Evolutionary conservation across 768 basidiomycete genomes (phyloP), one percentile per base, ranked within the genome.

Genomic region (Naganishia antarctica): DNA sequence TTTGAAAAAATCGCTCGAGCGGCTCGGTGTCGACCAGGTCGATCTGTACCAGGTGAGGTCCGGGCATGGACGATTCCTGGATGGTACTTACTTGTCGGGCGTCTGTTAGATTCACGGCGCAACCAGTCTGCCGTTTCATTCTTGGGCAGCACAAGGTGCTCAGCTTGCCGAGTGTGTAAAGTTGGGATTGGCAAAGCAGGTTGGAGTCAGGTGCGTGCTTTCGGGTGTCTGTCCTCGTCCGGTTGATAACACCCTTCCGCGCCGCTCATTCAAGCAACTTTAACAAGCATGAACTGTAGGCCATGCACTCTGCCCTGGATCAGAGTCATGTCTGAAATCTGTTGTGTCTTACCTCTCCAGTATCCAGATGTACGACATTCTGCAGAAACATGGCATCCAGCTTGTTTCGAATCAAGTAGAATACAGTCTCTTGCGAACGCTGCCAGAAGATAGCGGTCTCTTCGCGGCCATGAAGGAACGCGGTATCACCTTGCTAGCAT

Each of bases 401-500:
- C 70, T 78, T 31, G 74, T 75, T 11, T 74, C 72, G 9, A 78
- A 78, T 59, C 77, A 78, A 60, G 71, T 78, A 41, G 77, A 78
- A 62, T 74, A 70, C 70, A 74, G 68, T 50, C 63, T 78, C 1
- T 61, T 76, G n/a, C 66, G 75, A 4, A 72, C 71, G 59, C 57
- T 69, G 32, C 75, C 77, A 0, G 67, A 72, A 29, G 68, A 70
- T 50, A 73, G 68, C 59, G 77, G 77, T 8, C 58, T 78, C 37
- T 50, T 78, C 23, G 71, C 66, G 3, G 71, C 71, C 45, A 74
- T 74, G 72, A 75, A 71, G 61, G 70, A 78, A 69, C 46, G 70
- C 13, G 70, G 70, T 25, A 71, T 78, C 44, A 66, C 70, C 2
- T 68, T 74, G 34, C 58, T 78, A 6, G 77, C 73, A 31, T 78